These are phyloP conservation scores for Blastobotrys malaysiensis DNA, from an alignment of 1,139 yeast species.

Conservation along the genomic window DNA sequence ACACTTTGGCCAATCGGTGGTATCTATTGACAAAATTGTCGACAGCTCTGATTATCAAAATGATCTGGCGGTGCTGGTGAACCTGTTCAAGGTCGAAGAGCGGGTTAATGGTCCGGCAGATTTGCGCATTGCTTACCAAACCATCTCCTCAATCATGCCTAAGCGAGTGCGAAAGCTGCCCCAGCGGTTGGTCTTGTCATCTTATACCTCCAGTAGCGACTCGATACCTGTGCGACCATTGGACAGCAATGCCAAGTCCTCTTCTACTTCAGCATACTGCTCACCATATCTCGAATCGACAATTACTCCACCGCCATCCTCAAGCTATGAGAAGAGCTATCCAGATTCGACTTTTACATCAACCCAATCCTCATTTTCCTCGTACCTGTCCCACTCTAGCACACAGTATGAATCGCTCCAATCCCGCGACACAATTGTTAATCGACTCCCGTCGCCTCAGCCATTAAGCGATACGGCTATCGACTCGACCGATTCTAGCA, in stretches of 20 bases:
- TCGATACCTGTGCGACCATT: neutral
- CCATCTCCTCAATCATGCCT: neutral
- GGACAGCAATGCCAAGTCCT: neutral
- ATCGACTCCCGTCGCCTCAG: neutral
- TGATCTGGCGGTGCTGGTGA: conserved; percentile 7
- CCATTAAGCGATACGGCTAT: neutral
- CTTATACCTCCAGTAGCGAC: neutral
- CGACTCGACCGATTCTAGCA: neutral
- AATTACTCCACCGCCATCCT: neutral
- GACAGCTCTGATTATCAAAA: conserved; percentile 6
- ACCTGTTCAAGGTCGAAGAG: conserved; percentile 7
- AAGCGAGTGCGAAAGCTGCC: conserved; percentile 1
- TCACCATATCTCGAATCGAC: neutral
- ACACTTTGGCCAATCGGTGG: neutral
- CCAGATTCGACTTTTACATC: neutral
- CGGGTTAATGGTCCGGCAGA: conserved; percentile 2
- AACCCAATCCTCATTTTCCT: neutral
- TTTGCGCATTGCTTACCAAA: neutral
- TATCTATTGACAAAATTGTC: conserved; percentile 5
- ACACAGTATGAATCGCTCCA: neutral
- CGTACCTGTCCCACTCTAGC: neutral
- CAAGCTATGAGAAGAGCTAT: neutral
- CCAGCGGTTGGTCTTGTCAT: neutral
- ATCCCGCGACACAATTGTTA: conserved; percentile 4
- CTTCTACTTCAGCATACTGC: neutral